Evolutionary conservation across 495 filamentous ascomycete species (phyloP), one percentile per base, ranked within the genome.

Genomic region (Lepraria neglecta): DNA sequence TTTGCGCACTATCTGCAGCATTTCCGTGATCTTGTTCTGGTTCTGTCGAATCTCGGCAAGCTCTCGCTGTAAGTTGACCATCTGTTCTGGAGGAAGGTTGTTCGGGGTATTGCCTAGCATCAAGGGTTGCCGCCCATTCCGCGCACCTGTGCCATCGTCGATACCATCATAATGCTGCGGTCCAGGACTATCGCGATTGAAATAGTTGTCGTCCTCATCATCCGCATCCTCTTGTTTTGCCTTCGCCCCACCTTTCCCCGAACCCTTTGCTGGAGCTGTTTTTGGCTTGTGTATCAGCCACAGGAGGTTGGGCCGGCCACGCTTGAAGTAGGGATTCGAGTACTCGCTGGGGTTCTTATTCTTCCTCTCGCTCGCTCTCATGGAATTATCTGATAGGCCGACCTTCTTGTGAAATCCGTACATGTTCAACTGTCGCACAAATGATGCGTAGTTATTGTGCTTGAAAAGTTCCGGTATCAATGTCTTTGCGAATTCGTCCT

Each of bases 351-450:
- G 94, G 50, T 90, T 95, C 74, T 97, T 97, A 70, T 91, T 92
- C 70, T 96, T 95, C 59, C 90, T 85, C 73, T 97, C 92, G 71
- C 91, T 96, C 31, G 95, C 91, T 63, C 91, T 89, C 87, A 97
- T 94, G 0, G 92, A 97, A 70, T 96, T 96, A 72, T 97, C 94
- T 7, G 91, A 94, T 28, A 99, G 82, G 3, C 94, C 94, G 11
- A 99, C 95, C 56, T 92, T 90, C 77, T 99, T 99, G 73, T 99
- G 94, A 70, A 99, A 99, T 9, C 94, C 94, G 72, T 99, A 98
- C 94, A 98, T 97, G 69, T 98, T 98, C 64, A 98, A 80, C 70
- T 98, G 94, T 11, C 94, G 89, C 30, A 99, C 94, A 68, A 99
- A 99, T 1, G 95, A 97, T 7, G 94, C 92, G 72, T 97, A 99